Conservation (phyloP, 2,329 filamentous ascomycete species). For the Annulohypoxylon truncatum region DNA sequence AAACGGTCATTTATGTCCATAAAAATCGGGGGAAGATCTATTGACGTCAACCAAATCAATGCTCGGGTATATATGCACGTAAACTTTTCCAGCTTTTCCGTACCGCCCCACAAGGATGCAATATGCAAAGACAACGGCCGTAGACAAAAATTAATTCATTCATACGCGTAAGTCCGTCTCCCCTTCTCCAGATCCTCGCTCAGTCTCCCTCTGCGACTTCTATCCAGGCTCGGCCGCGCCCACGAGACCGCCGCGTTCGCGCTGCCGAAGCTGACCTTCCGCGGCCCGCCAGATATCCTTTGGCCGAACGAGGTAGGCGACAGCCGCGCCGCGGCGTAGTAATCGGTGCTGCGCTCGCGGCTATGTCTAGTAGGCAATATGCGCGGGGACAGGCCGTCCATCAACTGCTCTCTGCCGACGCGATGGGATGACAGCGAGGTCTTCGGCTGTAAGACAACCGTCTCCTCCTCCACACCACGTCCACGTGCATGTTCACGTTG, state of each 20-base stretch:
- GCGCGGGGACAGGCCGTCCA: constrained; percentile 2
- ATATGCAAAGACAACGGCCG: background rate
- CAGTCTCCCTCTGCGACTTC: constrained; percentile 25
- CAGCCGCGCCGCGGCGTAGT: constrained; percentile 22
- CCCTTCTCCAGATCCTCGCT: constrained; percentile 37
- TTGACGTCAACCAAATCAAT: background rate
- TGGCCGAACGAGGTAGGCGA: constrained; percentile 30
- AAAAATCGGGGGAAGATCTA: background rate
- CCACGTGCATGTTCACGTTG: background rate
- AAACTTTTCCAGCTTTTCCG: background rate
- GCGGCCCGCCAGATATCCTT: constrained; percentile 4
- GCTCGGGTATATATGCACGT: constrained; percentile 2
- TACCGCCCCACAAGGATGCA: background rate
- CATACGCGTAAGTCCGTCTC: constrained; percentile 6
- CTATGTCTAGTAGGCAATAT: constrained; percentile 10
- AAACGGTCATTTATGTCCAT: no score
- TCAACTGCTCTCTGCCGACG: constrained; percentile 5
- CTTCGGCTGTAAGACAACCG: constrained; percentile 4
- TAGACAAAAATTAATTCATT: background rate
- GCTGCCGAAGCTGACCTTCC: constrained; percentile 32
- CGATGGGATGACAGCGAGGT: constrained; percentile 13
- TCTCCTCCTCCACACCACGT: constrained; percentile 3
- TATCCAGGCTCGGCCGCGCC: constrained; percentile 31
- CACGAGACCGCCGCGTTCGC: constrained; percentile 16
- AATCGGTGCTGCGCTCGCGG: constrained; percentile 29